A percentile compares a stretch with the other conserved stretches of the same genome.
phyloP scores from a whole-genome alignment of 768 basidiomycete species.

The Thelephora aurantiotincta region DNA sequence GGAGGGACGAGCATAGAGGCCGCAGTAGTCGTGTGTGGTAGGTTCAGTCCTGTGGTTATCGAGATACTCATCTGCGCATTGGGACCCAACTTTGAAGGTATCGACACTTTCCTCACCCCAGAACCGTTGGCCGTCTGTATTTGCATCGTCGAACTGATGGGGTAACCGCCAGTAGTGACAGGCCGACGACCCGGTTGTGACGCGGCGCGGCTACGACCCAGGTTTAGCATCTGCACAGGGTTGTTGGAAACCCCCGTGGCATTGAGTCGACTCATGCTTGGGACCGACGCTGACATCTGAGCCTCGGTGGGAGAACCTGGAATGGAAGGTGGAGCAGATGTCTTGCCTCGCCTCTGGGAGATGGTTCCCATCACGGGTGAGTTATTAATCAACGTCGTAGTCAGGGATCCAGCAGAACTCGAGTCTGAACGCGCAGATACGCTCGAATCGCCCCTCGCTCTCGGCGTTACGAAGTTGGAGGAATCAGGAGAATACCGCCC shows the following conservation, averaged over 20 bases:
- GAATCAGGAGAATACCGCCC: conserved; percentile 35
- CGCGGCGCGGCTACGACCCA: conserved; percentile 46
- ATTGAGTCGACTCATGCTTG: conserved; percentile 15
- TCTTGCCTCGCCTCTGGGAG: conserved; percentile 50
- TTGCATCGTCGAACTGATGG: conserved; percentile 32
- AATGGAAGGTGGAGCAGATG: conserved; percentile 41
- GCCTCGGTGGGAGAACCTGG: conserved; percentile 23
- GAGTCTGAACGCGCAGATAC: conserved; percentile 19
- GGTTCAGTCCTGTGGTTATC: conserved; percentile 37
- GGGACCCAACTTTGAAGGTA: conserved; percentile 44
- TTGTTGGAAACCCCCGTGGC: conserved; percentile 27
- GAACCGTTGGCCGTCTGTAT: conserved; percentile 19
- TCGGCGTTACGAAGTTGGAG: conserved; percentile 25
- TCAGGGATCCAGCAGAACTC: conserved; percentile 12
- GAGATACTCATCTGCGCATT: conserved; percentile 30
- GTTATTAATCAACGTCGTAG: conserved; percentile 33
- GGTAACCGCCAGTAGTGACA: conserved; percentile 38
- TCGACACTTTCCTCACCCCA: conserved; percentile 44
- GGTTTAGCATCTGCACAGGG: conserved; percentile 21
- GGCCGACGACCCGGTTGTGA: conserved; percentile 71
- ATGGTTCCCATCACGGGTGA: conserved; percentile 53
- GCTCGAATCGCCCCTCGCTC: conserved; percentile 47
- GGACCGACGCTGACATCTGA: conserved; percentile 18
- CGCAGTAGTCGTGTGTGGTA: conserved; percentile 20
- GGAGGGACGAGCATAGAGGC: conserved; percentile 28